A percentile compares a stretch with the other conserved stretches of the same genome.
Evolutionary conservation across 169 alveolate genomes (phyloP).

Genomic region (Plasmodium knowlesi): DNA sequence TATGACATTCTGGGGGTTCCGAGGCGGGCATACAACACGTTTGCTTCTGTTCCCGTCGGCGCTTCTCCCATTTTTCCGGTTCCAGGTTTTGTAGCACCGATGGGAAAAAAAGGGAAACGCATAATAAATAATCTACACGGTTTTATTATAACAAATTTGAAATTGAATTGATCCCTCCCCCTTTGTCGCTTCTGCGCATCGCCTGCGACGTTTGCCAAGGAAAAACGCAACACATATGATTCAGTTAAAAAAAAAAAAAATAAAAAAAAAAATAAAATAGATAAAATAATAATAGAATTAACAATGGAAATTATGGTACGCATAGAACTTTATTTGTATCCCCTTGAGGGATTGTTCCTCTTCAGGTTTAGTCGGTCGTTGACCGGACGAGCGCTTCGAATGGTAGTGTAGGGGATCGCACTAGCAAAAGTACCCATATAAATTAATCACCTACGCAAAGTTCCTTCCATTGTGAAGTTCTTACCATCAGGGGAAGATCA

Average conservation of each 20-base stretch:
- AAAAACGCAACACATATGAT: neutral
- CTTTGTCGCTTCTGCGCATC: neutral
- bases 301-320: neutral
- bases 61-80: neutral
- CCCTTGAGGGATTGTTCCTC: neutral
- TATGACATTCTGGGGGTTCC: neutral
- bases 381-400: neutral
- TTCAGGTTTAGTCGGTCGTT: neutral
- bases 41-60: neutral
- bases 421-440: no score
- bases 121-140: neutral
- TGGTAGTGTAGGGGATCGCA: no score
- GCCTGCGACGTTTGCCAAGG: no score
- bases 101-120: neutral
- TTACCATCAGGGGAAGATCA: no score
- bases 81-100: neutral
- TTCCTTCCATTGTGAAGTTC: no score
- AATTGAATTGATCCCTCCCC: neutral
- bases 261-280: no score
- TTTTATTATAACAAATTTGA: neutral
- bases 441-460: no score
- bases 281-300: no score
- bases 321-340: neutral
- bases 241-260: neutral
- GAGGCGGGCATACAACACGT: neutral